Evolutionary conservation across 257 asterid species (phyloP).

Genomic region (Misopates orontium): DNA sequence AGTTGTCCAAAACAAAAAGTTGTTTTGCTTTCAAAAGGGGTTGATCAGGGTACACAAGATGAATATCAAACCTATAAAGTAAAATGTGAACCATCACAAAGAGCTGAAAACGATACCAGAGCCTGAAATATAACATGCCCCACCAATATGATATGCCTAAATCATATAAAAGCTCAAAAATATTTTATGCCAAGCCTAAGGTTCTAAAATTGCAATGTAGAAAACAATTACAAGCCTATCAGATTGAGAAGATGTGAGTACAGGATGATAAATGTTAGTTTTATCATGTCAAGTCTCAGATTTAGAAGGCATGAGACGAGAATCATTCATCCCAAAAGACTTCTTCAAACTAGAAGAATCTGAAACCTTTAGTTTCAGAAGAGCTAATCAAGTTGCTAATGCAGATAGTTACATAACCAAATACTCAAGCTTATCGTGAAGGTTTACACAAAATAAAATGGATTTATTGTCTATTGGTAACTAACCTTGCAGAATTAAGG

Average conservation of each 20-base stretch:
- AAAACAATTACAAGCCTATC: slow-evolving; percentile 18
- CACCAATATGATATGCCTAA: slow-evolving; percentile 13
- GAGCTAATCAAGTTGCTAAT: too few relatives aligned
- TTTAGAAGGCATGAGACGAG: too few relatives aligned
- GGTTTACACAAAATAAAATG: too few relatives aligned
- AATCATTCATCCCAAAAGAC: too few relatives aligned
- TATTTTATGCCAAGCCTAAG: slow-evolving; percentile 22
- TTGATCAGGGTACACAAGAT: slow-evolving; percentile 73
- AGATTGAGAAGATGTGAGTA: neutral
- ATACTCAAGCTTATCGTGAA: too few relatives aligned
- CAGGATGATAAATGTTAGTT: neutral
- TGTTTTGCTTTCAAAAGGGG: slow-evolving; percentile 90
- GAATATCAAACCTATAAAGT: slow-evolving; percentile 52
- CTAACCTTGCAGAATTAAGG: too few relatives aligned
- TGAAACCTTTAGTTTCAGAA: too few relatives aligned
- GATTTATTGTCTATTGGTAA: too few relatives aligned
- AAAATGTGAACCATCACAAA: slow-evolving; percentile 36
- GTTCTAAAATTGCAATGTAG: slow-evolving; percentile 23
- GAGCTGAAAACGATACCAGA: slow-evolving; percentile 19
- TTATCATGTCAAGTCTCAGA: neutral
- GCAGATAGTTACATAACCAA: too few relatives aligned
- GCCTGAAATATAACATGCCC: slow-evolving; percentile 12
- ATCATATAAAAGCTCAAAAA: slow-evolving; percentile 19
- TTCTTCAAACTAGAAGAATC: too few relatives aligned
- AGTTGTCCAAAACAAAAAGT: slow-evolving; percentile 78